These are phyloP conservation scores for Leavenworthia alabamica DNA, from an alignment of 345 rosid species.

Conservation along the genomic window DNA sequence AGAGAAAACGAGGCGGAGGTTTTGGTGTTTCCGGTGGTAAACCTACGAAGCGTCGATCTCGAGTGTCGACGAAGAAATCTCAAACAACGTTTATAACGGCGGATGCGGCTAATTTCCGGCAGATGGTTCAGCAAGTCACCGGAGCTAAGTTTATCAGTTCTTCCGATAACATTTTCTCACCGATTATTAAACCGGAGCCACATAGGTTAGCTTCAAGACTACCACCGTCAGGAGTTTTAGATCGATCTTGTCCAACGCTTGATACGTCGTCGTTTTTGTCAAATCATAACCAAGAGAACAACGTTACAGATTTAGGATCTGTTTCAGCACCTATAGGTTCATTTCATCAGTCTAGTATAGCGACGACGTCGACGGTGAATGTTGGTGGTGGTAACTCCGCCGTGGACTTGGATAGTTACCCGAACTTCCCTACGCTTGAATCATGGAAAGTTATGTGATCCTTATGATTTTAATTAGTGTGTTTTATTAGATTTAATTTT, in stretches of 20 bases:
- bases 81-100: slow-evolving; percentile 8
- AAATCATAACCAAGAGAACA: slow-evolving; percentile 29
- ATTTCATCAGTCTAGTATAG: slow-evolving; percentile 26
- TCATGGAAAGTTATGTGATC: slow-evolving; percentile 58
- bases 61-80: slow-evolving; percentile 46
- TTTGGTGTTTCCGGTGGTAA: too few relatives aligned
- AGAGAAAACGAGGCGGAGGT: too few relatives aligned
- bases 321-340: background rate
- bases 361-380: slow-evolving; percentile 4
- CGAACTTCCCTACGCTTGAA: slow-evolving; percentile 72
- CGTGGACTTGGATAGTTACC: slow-evolving; percentile 36
- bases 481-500: slow-evolving; percentile 25
- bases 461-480: slow-evolving; percentile 9
- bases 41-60: too few relatives aligned
- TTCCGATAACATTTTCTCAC: slow-evolving; percentile 12
- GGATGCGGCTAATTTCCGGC: background rate
- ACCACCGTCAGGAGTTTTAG: too few relatives aligned
- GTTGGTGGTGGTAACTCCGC: slow-evolving; percentile 21
- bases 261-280: slow-evolving; percentile 69
- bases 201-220: slow-evolving; percentile 8
- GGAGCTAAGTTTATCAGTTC: slow-evolving; percentile 37
- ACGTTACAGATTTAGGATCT: background rate
- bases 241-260: slow-evolving; percentile 69
- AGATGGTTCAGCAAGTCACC: too few relatives aligned
- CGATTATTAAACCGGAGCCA: slow-evolving; percentile 69